Evolutionary conservation across 768 basidiomycete genomes (phyloP).

Genomic region (Phallus indusiatus): DNA sequence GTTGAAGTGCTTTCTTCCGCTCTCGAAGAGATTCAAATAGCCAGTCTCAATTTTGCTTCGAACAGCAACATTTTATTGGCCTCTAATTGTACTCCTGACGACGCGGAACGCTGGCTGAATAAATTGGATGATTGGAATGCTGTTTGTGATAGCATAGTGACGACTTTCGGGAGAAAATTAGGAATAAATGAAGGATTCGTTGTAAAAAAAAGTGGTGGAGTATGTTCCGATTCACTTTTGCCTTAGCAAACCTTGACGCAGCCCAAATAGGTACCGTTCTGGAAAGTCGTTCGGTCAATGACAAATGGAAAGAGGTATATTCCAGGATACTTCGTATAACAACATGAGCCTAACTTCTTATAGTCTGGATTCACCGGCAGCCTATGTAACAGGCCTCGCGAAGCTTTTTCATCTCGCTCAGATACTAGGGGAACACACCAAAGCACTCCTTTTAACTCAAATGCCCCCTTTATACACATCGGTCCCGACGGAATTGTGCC

Average conservation of each 20-base stretch:
- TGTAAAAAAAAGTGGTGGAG: constrained; percentile 63
- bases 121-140: constrained; percentile 75
- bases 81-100: constrained; percentile 64
- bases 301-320: constrained; percentile 81
- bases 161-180: constrained; percentile 79
- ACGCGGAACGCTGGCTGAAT: constrained; percentile 67
- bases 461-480: constrained; percentile 64
- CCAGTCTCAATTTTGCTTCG: constrained; percentile 61
- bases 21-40: constrained; percentile 65
- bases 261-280: constrained; percentile 39
- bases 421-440: constrained; percentile 80
- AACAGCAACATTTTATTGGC: constrained; percentile 34
- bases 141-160: constrained; percentile 71
- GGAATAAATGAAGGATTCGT: constrained; percentile 84
- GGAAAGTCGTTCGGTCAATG: constrained; percentile 68
- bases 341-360: constrained; percentile 1
- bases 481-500: constrained; percentile 55
- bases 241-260: background rate
- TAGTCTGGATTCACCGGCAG: constrained; percentile 82
- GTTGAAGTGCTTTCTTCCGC: constrained; percentile 72
- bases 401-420: constrained; percentile 67
- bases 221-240: constrained; percentile 21
- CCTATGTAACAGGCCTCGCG: constrained; percentile 69
- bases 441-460: constrained; percentile 57
- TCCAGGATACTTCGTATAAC: background rate